phyloP scores from a whole-genome alignment of 257 asterid genomes.

The Oldenlandia corymbosa region DNA sequence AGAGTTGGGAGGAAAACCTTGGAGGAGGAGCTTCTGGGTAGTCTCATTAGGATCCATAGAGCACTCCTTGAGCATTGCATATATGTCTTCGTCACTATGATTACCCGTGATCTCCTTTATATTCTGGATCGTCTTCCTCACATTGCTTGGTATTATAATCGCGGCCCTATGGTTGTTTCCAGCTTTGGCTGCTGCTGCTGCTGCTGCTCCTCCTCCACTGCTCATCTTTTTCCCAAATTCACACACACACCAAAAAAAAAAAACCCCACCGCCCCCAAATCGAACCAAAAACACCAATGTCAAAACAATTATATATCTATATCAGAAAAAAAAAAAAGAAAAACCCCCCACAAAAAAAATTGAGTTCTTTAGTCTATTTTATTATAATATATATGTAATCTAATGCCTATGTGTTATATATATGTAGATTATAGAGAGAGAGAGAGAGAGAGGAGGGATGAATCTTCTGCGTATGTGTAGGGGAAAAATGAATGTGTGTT shows the following conservation, averaged over 20 bases:
- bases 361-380: background rate
- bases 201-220: conserved; percentile 68
- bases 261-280: too few species aligned
- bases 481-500: conserved; percentile 1
- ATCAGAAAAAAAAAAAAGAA: too few species aligned
- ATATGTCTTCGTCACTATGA: conserved; percentile 89
- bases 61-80: conserved; percentile 85
- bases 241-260: background rate
- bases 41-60: conserved; percentile 98
- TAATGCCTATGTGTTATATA: background rate
- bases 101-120: conserved; percentile 85
- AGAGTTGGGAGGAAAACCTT: conserved; percentile 41
- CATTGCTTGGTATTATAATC: conserved; percentile 77
- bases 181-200: too few species aligned
- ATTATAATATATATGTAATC: background rate
- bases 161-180: conserved; percentile 24
- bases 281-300: background rate
- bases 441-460: background rate
- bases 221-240: conserved; percentile 46
- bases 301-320: background rate
- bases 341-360: too few species aligned
- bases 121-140: conserved; percentile 67
- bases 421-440: background rate
- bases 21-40: conserved; percentile 72
- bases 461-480: background rate